Evolutionary conservation across 2,329 filamentous ascomycete genomes (phyloP), one percentile per base, ranked within the genome.

Genomic region (Monilinia fructigena): DNA sequence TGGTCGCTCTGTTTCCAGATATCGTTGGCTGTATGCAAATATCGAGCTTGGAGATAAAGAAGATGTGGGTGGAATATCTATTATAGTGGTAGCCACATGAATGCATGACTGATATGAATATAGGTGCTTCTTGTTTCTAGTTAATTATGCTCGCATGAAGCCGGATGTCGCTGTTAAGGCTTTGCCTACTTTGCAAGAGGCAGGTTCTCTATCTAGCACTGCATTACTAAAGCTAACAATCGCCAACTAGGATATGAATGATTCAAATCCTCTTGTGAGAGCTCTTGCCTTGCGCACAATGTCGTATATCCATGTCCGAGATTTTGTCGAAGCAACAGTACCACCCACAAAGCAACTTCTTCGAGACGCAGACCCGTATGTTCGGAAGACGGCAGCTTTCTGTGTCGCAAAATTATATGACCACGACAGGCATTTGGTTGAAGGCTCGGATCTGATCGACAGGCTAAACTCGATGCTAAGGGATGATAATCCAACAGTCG

Each of bases 341-440:
- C 88, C 89, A 14, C 87, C 95, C 40, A 86, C 97, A 65, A 96
- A 94, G 79, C 85, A 86, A 63, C 83, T 97, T 60, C 86, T 99
- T 70, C 87, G 88, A 76, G 95, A 99, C 76, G 77, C 86, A 54
- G 95, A 99, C 76, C 94, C 95, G 2, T 99, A 99, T 76, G 95
- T 99, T 35, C 92, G 95, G 72, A 99, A 99, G 79, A 98, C 95
- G 3, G 94, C 95, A 3, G 93, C 94, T 3, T 97, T 96, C 77
- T 96, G 91, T 74, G 95, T 99, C 54, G 94, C 95, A 42, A 99
- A 99, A 80, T 85, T 99, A 53, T 99, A 99, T 79, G 95, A 99
- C 75, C 95, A 99, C 76, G 94, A 99, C 79, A 88, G 89, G 76
- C 85, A 90, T 72, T 86, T 96, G 80, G 93, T 99, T 5, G 95